Conservation (phyloP, 2,329 filamentous ascomycete species). For the Colletotrichum agaves region DNA sequence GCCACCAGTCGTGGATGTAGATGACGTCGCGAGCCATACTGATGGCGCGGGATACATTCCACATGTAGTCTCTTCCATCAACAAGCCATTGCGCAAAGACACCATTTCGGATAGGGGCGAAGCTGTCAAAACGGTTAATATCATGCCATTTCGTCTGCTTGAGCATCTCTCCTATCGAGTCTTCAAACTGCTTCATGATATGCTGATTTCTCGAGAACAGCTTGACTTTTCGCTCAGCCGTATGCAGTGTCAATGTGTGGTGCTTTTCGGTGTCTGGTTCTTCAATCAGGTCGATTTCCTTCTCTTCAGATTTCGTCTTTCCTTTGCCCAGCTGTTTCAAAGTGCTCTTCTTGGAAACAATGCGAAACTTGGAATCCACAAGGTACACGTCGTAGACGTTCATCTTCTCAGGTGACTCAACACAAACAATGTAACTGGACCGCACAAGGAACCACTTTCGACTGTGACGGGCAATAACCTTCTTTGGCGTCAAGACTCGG, state of each 20-base stretch:
- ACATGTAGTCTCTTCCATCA: constrained; percentile 98
- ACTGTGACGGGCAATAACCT: constrained; percentile 83
- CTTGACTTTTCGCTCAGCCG: constrained; percentile 91
- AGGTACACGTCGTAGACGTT: constrained; percentile 98
- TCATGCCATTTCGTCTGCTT: constrained; percentile 84
- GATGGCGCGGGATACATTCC: constrained; percentile 96
- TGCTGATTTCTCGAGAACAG: constrained; percentile 91
- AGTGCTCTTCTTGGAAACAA: constrained; percentile 77
- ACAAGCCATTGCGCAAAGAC: constrained; percentile 97
- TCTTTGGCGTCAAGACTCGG: constrained; percentile 79
- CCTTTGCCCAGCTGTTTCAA: constrained; percentile 57
- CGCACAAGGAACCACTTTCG: constrained; percentile 99
- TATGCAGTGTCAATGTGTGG: constrained; percentile 88
- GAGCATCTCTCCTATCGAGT: constrained; percentile 89
- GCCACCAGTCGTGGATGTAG: constrained; percentile 99
- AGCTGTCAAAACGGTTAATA: constrained; percentile 89
- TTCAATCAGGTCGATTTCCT: constrained; percentile 55
- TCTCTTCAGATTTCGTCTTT: constrained; percentile 66
- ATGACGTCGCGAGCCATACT: constrained; percentile 98
- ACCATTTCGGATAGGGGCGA: constrained; percentile 86
- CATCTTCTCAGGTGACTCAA: constrained; percentile 99
- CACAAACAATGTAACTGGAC: constrained; percentile 96
- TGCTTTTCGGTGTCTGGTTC: constrained; percentile 65
- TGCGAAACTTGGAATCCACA: constrained; percentile 88
- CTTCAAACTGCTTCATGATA: constrained; percentile 90